Conservation (phyloP, 768 basidiomycete genomes). For the Tephrocybe rancida region DNA sequence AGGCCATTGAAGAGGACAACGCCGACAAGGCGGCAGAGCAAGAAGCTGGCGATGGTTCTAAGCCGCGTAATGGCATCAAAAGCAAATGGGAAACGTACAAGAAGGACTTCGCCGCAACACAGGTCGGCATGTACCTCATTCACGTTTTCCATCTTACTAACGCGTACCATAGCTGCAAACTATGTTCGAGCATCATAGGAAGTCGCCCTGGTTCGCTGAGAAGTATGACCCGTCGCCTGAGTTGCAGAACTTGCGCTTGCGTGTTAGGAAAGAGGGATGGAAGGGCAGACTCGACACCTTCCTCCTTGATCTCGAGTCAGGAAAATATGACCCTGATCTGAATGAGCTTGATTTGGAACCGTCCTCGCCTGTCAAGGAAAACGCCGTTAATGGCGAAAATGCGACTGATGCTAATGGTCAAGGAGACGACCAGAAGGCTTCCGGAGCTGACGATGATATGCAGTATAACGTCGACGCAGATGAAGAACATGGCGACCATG, state of each 20-base stretch:
- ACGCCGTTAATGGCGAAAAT: constrained; percentile 42
- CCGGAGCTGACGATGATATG: constrained; percentile 68
- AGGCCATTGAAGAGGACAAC: constrained; percentile 81
- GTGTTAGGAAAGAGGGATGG: constrained; percentile 87
- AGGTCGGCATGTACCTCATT: constrained; percentile 60
- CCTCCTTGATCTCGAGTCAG: constrained; percentile 77
- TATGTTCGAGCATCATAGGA: constrained; percentile 94
- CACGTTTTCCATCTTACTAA: constrained; percentile 24
- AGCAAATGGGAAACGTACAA: constrained; percentile 92
- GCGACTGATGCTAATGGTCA: constrained; percentile 41
- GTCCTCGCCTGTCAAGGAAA: constrained; percentile 56
- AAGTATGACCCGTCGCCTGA: constrained; percentile 86
- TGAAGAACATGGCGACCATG: constrained; percentile 68
- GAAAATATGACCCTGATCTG: constrained; percentile 82
- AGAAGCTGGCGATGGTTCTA: constrained; percentile 79
- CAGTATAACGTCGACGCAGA: constrained; percentile 73
- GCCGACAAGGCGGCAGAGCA: constrained; percentile 84
- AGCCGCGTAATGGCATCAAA: constrained; percentile 84
- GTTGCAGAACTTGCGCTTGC: constrained; percentile 67
- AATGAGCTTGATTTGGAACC: constrained; percentile 61
- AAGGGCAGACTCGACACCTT: constrained; percentile 72
- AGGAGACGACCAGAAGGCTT: constrained; percentile 56
- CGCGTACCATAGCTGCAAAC: constrained; percentile 78
- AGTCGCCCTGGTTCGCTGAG: constrained; percentile 97
- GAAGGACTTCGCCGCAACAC: constrained; percentile 83